Base-by-base conservation (phyloP, 176 grass and related monocot species). In the Carex kokanica region DNA sequence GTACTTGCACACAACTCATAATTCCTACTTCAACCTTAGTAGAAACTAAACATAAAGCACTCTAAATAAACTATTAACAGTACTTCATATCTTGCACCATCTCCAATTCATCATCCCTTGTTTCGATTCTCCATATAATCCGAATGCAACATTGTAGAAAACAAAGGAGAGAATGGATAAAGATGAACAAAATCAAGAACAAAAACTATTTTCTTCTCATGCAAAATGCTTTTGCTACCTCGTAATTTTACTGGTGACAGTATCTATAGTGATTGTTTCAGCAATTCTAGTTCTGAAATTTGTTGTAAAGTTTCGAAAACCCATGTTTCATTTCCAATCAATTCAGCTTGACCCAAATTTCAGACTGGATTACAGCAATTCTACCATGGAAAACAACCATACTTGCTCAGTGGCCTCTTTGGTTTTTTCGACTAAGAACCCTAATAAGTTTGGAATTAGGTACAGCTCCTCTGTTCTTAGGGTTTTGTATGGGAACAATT, bases 1-100 rank as follows among this genome's bases (percentile, higher is more conserved):
- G 86, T 93, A 93, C 90, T 90, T 98, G 86, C 87, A 92, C 89
- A 82, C 92, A 89, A 83, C 90, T 94, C 92, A 49, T 70, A 78
- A 70, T 56, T 86, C 45, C 52, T 54, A 11, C 20, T 89, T 57
- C 55, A 41, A 80, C 5, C 20, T 52, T 36, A 71, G 59, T 69
- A 64, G 60, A 84, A 79, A 27, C 52, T 21, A 31, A 16, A 14
- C 9, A 24, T 87, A 77, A 54, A 87, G 17, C 17, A 41, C 18
- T 49, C 58, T 21, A 25, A 54, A 54, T 49, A 49, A 49, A 49
- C 9, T 49, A 49, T 51, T 86, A 51, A 49, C 49, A 38, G 4
- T 38, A 71, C n/a, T 45, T 63, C 51, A 14, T 11, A 6, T 17
- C 66, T 71, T 10, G 70, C 64, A 60, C 85, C 83, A 75, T 73